A percentile compares a stretch with the other conserved stretches of the same genome.
These are phyloP conservation scores for Paraphoma sp. DNA, from an alignment of 2,329 filamentous ascomycete species.

Conservation along the genomic window DNA sequence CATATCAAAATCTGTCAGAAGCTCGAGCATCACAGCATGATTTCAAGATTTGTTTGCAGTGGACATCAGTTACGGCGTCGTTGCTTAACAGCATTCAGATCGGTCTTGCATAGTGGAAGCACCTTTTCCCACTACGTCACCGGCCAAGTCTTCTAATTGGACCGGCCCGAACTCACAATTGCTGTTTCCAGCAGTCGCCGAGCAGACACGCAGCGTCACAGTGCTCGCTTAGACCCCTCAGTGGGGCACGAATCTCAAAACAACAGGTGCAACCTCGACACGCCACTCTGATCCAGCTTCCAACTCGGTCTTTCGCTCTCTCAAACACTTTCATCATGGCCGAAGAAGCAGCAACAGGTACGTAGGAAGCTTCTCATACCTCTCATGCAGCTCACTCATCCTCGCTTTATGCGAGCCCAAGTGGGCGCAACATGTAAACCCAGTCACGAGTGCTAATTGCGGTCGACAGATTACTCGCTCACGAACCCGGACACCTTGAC, in stretches of 20 bases:
- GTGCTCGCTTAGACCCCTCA: slow-evolving; percentile 37
- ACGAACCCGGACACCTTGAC: slow-evolving; percentile 94
- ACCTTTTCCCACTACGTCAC: slow-evolving; percentile 3
- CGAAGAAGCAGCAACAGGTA: slow-evolving; percentile 42
- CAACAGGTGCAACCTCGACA: slow-evolving; percentile 33
- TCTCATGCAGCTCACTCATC: background rate
- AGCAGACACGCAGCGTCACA: slow-evolving; percentile 24
- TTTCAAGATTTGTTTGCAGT: too few species aligned
- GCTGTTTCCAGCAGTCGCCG: slow-evolving; percentile 13
- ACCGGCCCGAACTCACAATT: slow-evolving; percentile 1
- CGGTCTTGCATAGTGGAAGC: too few species aligned
- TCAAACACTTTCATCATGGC: slow-evolving; percentile 42
- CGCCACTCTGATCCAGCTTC: slow-evolving; percentile 30
- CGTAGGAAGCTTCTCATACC: slow-evolving; percentile 11
- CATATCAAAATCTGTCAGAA: too few species aligned
- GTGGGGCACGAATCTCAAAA: slow-evolving; percentile 42
- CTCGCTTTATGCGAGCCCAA: background rate
- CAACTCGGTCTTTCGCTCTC: slow-evolving; percentile 27
- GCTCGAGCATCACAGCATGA: too few species aligned
- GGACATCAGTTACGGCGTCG: too few species aligned
- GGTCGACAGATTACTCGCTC: slow-evolving; percentile 77
- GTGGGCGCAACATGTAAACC: background rate
- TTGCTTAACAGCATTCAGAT: too few species aligned
- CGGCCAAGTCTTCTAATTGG: slow-evolving; percentile 6
- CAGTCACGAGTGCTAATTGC: slow-evolving; percentile 34